phyloP scores from a whole-genome alignment of 2,329 filamentous ascomycete genomes.

The Colletotrichum theobromicola region DNA sequence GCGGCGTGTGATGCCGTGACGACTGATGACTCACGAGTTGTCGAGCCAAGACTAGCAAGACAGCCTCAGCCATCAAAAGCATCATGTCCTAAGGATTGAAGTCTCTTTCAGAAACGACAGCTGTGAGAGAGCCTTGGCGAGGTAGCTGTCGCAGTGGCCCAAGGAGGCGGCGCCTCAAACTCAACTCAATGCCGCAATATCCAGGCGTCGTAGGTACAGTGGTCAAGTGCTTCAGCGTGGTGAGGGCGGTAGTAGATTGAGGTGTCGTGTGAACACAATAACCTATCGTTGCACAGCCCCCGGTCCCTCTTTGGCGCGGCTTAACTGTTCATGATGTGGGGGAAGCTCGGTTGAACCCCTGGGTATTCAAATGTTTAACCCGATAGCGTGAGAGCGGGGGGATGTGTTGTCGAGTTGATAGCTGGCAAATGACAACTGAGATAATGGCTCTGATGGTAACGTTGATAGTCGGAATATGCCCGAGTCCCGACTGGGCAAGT shows the following conservation, averaged over 20 bases:
- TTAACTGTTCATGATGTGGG: background rate
- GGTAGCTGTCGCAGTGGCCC: background rate
- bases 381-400: constrained; percentile 13
- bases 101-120: background rate
- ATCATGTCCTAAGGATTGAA: background rate
- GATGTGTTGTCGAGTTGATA: background rate
- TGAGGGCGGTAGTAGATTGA: background rate
- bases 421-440: background rate
- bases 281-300: constrained; percentile 11
- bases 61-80: background rate
- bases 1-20: background rate
- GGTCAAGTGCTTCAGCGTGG: background rate
- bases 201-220: constrained; percentile 12
- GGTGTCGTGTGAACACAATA: background rate
- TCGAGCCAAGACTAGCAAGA: constrained; percentile 6
- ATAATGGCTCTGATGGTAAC: background rate
- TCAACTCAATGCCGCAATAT: background rate
- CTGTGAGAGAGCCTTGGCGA: background rate
- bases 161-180: background rate
- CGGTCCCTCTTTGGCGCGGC: background rate
- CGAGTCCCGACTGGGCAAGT: constrained; percentile 4
- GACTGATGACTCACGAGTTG: too few species aligned
- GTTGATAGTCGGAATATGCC: constrained; percentile 17
- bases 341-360: background rate
- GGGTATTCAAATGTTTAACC: background rate